Evolutionary conservation across 495 filamentous ascomycete species (phyloP).

Genomic region (Xylaria castorea): DNA sequence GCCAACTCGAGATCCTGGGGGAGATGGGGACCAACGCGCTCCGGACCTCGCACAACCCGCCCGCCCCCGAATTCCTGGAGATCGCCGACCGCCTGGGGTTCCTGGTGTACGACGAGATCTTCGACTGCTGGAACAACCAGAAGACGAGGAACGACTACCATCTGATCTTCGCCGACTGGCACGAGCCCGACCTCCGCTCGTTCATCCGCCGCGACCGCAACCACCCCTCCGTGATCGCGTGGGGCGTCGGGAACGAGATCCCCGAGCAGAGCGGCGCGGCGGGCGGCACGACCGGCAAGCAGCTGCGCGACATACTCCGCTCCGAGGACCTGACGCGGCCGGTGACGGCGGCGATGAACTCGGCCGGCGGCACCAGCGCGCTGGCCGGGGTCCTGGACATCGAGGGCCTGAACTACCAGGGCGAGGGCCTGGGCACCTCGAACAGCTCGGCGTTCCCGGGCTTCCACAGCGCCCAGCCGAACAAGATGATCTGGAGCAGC

Average conservation of each 20-base stretch:
- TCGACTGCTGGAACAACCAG: slow-evolving; percentile 52
- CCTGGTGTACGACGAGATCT: slow-evolving; percentile 62
- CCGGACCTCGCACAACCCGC: slow-evolving; percentile 58
- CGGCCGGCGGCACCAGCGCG: slow-evolving; percentile 37
- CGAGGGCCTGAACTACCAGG: slow-evolving; percentile 58
- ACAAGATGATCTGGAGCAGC: slow-evolving; percentile 53
- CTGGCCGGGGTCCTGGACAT: slow-evolving; percentile 50
- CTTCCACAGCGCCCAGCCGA: slow-evolving; percentile 50
- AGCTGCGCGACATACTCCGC: slow-evolving; percentile 45
- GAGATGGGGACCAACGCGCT: slow-evolving; percentile 58
- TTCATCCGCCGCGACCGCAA: slow-evolving; percentile 59
- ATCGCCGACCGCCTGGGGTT: slow-evolving; percentile 64
- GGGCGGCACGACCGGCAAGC: slow-evolving; percentile 40
- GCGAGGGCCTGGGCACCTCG: slow-evolving; percentile 50
- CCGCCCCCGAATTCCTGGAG: slow-evolving; percentile 60
- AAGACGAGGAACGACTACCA: slow-evolving; percentile 57
- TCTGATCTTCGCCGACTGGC: slow-evolving; percentile 55
- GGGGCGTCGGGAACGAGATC: slow-evolving; percentile 59
- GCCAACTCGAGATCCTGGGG: slow-evolving; percentile 53
- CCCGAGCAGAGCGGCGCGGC: slow-evolving; percentile 43
- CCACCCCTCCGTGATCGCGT: slow-evolving; percentile 58
- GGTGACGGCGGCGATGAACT: slow-evolving; percentile 50
- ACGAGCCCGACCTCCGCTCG: slow-evolving; percentile 53
- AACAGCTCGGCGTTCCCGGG: slow-evolving; percentile 40
- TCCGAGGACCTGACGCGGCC: slow-evolving; percentile 52